Evolutionary conservation across 139 green algal genomes (phyloP).

Genomic region (Trebouxia sp.): DNA sequence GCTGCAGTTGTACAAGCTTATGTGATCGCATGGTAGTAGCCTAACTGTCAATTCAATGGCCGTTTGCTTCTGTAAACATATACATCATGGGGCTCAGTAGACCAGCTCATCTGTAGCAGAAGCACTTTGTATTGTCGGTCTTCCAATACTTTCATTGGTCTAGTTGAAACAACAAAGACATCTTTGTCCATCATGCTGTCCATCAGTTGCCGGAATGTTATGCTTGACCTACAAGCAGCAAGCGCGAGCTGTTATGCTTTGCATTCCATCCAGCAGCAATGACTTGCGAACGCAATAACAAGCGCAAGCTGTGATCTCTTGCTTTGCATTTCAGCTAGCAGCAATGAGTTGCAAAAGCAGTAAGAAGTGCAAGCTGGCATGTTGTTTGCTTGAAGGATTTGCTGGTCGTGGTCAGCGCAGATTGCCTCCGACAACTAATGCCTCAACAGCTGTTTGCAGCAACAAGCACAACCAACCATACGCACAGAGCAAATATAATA

Average conservation of each 20-base stretch:
- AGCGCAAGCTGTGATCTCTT: background rate
- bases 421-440: too few species aligned
- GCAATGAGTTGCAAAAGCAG: background rate
- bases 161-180: constrained; percentile 11
- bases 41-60: background rate
- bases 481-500: background rate
- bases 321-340: background rate
- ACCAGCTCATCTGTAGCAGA: constrained; percentile 20
- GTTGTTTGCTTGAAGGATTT: too few species aligned
- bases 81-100: background rate
- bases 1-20: too few species aligned
- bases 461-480: too few species aligned
- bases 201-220: background rate
- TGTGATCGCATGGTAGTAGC: too few species aligned
- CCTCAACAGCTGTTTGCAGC: too few species aligned
- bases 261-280: too few species aligned
- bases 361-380: too few species aligned
- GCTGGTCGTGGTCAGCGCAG: constrained; percentile 11
- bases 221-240: constrained; percentile 11
- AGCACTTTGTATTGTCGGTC: background rate
- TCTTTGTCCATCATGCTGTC: background rate
- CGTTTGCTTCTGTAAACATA: background rate
- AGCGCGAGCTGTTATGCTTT: too few species aligned
- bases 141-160: constrained; percentile 5
- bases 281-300: background rate